Evolutionary conservation across 2,329 filamentous ascomycete species (phyloP), one percentile per base, ranked within the genome.

Genomic region (Apiospora saccharicola): DNA sequence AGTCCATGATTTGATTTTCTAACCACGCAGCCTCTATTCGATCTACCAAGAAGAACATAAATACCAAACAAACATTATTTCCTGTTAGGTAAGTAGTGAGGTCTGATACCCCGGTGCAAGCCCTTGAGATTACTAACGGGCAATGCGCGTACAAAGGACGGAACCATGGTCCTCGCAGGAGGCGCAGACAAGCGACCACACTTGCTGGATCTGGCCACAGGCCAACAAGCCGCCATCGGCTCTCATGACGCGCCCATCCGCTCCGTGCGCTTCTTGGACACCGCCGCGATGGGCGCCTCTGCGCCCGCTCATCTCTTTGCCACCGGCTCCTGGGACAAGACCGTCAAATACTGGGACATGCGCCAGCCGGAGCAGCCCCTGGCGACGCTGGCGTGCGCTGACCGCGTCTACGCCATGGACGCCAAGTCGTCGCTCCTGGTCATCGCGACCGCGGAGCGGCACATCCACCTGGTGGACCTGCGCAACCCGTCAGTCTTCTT

Each of bases 331-430:
- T 90, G 88, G 88, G 88, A 90, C 80, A 85, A 85, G 78, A 89
- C 86, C 2, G 82, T 90, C 75, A 86, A 86, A 77, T 88, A 87
- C 80, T 90, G 88, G 88, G 88, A 90, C 77, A 72, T 89, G 57
- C 85, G 88, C 70, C 83, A 85, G 77, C 80, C 80, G 16, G 57
- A 30, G 26, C 19, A 34, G 22, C 71, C 74, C 7, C 82, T 87
- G 71, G 85, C 82, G 30, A 80, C 81, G 22, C 74, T 89, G 30
- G 79, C 83, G 37, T 87, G 86, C 76, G 81, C 84, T 75, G 87
- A 90, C 73, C 86, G 88, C 71, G 82, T 90, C 70, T 83, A 81
- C 72, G 70, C 79, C 67, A 80, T 83, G 77, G 82, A 82, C 74
- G 70, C 79, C 3, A 76, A 75, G 67, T 75, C 74, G 43, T 34